Percentiles rank a stretch among this genome's conserved stretches.
Conservation (phyloP, 139 green algal species). For the Chlamydomonas sphaeroides region DNA sequence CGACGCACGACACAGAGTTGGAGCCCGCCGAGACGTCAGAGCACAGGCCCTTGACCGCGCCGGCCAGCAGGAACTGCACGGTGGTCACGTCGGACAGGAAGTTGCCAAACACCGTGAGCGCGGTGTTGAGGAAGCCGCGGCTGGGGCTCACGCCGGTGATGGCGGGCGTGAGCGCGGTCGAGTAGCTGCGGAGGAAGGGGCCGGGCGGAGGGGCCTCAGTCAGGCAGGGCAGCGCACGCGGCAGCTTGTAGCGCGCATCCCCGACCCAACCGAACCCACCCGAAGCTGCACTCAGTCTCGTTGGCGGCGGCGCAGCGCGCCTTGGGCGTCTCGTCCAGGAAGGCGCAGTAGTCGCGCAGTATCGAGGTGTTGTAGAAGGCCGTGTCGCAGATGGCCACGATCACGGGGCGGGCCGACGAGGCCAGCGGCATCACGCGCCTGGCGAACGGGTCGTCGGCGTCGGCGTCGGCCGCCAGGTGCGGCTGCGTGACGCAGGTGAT, state of each 20-base stretch:
- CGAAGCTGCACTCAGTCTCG: not conserved
- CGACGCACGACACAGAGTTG: not conserved
- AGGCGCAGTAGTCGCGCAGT: conserved; percentile 20
- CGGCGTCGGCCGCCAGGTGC: conserved; percentile 34
- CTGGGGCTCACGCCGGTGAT: not conserved
- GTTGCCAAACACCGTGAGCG: not conserved
- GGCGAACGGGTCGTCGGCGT: conserved; percentile 33
- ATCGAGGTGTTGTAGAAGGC: not conserved
- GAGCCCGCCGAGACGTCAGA: not conserved
- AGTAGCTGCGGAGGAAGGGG: conserved; percentile 10
- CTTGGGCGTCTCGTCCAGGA: not conserved
- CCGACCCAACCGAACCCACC: no score
- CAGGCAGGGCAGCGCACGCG: no score
- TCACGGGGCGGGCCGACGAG: conserved; percentile 1
- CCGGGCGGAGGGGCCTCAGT: no score
- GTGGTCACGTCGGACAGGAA: not conserved
- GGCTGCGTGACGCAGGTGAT: conserved; percentile 23
- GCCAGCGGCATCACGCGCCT: not conserved
- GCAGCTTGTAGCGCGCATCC: no score
- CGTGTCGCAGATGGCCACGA: conserved; percentile 32
- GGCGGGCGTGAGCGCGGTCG: conserved; percentile 6
- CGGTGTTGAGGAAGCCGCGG: not conserved
- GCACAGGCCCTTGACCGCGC: not conserved
- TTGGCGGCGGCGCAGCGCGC: not conserved
- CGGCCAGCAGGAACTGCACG: not conserved